These are phyloP conservation scores for Wickerhamiella australiensis DNA, from an alignment of 805 yeast genomes.

Conservation along the genomic window DNA sequence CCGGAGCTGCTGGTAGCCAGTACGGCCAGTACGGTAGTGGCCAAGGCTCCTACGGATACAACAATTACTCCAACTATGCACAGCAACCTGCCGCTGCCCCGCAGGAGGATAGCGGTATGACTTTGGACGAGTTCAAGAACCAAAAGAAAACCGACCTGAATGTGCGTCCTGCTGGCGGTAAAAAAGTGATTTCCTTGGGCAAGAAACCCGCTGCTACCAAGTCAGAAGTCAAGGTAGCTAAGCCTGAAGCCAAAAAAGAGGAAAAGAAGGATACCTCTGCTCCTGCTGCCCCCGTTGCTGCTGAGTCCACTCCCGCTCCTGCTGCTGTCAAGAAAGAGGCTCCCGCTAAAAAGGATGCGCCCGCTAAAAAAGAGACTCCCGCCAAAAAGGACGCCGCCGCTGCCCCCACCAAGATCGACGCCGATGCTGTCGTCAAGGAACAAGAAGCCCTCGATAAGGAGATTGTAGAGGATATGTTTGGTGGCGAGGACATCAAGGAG, in stretches of 20 bases:
- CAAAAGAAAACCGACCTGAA: constrained; percentile 19
- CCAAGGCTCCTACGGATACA: constrained; percentile 19
- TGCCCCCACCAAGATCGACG: constrained; percentile 10
- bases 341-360: constrained; percentile 1
- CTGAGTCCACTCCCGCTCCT: constrained; percentile 2
- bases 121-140: constrained; percentile 23
- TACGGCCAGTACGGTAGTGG: constrained; percentile 13
- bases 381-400: not conserved
- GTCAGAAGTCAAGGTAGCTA: not conserved
- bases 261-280: constrained; percentile 7
- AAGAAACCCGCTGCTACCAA: constrained; percentile 2
- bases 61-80: constrained; percentile 22
- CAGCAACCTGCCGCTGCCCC: constrained; percentile 15
- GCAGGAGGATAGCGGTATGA: constrained; percentile 15
- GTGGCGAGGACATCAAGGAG: constrained; percentile 50
- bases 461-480: constrained; percentile 83
- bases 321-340: not conserved
- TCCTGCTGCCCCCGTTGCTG: constrained; percentile 1
- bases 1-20: constrained; percentile 1
- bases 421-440: constrained; percentile 22
- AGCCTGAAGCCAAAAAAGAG: constrained; percentile 13
- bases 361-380: constrained; percentile 7
- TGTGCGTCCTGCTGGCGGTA: constrained; percentile 18
- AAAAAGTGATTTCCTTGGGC: constrained; percentile 21
- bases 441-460: constrained; percentile 43